Evolutionary conservation across 768 basidiomycete genomes (phyloP), one percentile per base, ranked within the genome.

Genomic region (Calvatia gigantea): DNA sequence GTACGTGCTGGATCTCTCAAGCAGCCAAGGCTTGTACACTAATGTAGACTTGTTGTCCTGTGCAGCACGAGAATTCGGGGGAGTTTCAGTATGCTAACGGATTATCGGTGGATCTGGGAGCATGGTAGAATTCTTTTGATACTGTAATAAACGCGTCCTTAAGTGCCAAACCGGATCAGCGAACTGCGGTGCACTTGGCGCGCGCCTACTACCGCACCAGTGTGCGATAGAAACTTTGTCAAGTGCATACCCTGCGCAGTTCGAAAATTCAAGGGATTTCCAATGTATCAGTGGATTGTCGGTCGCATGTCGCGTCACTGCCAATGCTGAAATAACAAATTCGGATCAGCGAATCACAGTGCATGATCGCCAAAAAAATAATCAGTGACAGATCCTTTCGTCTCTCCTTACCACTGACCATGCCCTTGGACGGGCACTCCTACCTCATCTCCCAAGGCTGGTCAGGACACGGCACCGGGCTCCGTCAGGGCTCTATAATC

Each of bases 381-480:
- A 39, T 50, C 46, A 46, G 41, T 23, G n/a, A n/a, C n/a, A 23
- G 21, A 14, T 25, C 9, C 43, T 31, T 21, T 6, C 17, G 11
- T 6, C 14, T 47, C 28, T 31, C 44, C 2, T 17, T 17, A n/a
- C n/a, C 21, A 3, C 23, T 8, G 6, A 29, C 25, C 28, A 87
- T 87, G 86, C 86, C 86, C 63, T 72, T 89, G 9, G 84, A 90
- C 67, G 81, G 85, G 21, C 82, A 89, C 66, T 73, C 78, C 6
- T 87, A 88, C 68, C 79, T 96, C 7, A 78, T 85, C 6, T 73
- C 84, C 12, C 92, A 93, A 67, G 94, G 94, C 53, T 98, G 94
- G 94, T 70, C 83, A 31, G 94, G 94, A 1, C 84, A 86, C 62
- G 94, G 94, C 4, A 84, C 78, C 37, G 94, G 86, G 14, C 84